phyloP scores from a whole-genome alignment of 1,284 basidiomycete genomes.

The Melampsora americana region DNA sequence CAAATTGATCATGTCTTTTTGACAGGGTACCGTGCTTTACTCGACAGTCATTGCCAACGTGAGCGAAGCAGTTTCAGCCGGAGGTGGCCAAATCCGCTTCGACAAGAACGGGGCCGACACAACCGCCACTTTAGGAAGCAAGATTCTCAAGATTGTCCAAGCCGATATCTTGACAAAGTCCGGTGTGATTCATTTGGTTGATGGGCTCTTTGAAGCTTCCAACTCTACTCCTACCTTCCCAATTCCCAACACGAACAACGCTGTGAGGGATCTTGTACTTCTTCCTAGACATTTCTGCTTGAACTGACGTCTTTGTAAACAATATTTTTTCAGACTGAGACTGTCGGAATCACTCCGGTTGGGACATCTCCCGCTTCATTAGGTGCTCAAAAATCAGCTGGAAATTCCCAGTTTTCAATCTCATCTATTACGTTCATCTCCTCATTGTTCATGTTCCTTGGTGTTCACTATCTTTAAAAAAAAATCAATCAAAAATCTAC shows the following conservation, averaged over 20 bases:
- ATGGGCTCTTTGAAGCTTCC: constrained; percentile 35
- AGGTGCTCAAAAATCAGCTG: constrained; percentile 24
- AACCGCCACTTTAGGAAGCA: constrained; percentile 62
- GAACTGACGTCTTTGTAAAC: background rate
- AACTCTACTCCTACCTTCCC: constrained; percentile 35
- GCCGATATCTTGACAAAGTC: constrained; percentile 67
- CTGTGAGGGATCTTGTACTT: constrained; percentile 5
- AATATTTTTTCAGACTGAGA: constrained; percentile 2
- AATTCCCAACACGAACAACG: constrained; percentile 19
- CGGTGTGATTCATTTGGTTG: constrained; percentile 65
- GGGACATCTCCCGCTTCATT: constrained; percentile 8
- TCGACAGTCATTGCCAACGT: constrained; percentile 59
- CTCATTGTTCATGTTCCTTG: no score
- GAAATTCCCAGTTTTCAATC: background rate
- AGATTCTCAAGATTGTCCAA: constrained; percentile 63
- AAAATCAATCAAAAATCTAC: no score
- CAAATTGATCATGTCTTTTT: background rate
- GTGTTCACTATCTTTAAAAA: no score
- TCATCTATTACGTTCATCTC: background rate
- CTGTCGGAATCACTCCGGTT: constrained; percentile 28
- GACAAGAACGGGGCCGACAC: constrained; percentile 63
- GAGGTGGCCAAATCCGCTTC: constrained; percentile 63
- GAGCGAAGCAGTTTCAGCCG: constrained; percentile 61
- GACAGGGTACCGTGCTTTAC: constrained; percentile 63
- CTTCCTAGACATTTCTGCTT: background rate